phyloP scores from a whole-genome alignment of 371 early-diverging fungal genomes.

The Mucor circinelloides region DNA sequence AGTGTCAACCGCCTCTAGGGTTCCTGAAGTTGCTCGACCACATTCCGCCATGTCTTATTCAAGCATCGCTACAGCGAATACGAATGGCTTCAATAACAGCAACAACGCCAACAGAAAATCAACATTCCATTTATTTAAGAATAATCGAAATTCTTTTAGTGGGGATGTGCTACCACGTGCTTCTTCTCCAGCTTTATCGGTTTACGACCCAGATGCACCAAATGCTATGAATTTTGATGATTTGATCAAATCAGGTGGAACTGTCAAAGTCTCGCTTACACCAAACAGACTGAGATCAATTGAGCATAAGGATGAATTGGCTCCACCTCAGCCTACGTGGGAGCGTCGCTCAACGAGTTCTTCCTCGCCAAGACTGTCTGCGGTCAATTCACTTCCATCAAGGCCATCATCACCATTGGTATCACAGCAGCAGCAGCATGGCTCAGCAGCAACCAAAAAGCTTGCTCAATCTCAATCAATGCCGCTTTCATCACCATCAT shows the following conservation, averaged over 20 bases:
- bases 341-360: conserved; percentile 31
- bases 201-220: conserved; percentile 43
- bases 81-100: not conserved
- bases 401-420: conserved; percentile 14
- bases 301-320: conserved; percentile 39
- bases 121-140: conserved; percentile 47
- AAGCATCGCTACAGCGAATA: not conserved
- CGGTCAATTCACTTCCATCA: conserved; percentile 1
- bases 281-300: conserved; percentile 66
- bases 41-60: conserved; percentile 39
- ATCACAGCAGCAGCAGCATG: not conserved
- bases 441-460: not conserved
- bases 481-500: not conserved
- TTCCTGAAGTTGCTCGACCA: conserved; percentile 20
- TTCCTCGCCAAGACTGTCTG: conserved; percentile 24
- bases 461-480: not conserved
- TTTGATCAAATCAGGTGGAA: conserved; percentile 60
- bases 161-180: conserved; percentile 20
- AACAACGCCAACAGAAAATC: conserved; percentile 36
- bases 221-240: conserved; percentile 56
- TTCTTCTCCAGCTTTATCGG: conserved; percentile 13
- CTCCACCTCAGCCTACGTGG: conserved; percentile 26
- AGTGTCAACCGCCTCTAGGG: not conserved
- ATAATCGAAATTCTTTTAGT: conserved; percentile 33
- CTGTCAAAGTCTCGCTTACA: conserved; percentile 63